phyloP scores from a whole-genome alignment of 2,329 filamentous ascomycete genomes.

The Diaporthe destruens region DNA sequence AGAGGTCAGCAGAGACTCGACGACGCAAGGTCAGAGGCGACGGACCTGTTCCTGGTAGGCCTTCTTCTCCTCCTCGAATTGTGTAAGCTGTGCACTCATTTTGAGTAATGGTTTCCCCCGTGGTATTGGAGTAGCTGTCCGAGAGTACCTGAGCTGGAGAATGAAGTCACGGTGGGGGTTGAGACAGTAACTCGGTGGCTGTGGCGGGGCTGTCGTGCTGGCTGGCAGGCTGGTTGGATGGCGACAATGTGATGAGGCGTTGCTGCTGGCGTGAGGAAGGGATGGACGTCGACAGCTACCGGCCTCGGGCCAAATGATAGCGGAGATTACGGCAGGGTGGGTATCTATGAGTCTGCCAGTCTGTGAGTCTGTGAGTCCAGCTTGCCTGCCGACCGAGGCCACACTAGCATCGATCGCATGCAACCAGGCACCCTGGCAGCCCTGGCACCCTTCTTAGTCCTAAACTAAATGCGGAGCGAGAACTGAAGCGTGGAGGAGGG shows the following conservation, averaged over 20 bases:
- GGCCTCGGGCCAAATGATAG: constrained; percentile 14
- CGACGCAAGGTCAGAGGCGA: constrained; percentile 3
- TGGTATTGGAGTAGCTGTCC: constrained; percentile 9
- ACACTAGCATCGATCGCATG: too few species aligned
- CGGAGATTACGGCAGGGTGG: constrained; percentile 25
- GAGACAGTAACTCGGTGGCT: neutral
- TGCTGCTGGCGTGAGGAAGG: neutral
- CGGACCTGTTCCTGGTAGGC: constrained; percentile 70
- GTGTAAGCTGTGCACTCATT: constrained; percentile 58
- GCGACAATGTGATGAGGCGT: neutral
- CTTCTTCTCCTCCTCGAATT: constrained; percentile 65
- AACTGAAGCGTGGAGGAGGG: constrained; percentile 5
- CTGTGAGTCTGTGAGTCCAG: neutral
- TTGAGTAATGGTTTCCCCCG: constrained; percentile 37
- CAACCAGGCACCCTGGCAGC: too few species aligned
- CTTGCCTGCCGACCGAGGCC: constrained; percentile 21
- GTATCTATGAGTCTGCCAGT: too few species aligned
- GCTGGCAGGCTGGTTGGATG: neutral
- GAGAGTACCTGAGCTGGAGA: constrained; percentile 33
- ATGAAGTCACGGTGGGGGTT: neutral
- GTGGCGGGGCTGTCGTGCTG: neutral
- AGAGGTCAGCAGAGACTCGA: constrained; percentile 42
- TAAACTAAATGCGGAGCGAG: constrained; percentile 8
- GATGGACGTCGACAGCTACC: constrained; percentile 5
- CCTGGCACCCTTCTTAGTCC: neutral